A percentile compares a stretch with the other conserved stretches of the same genome.
Conservation (phyloP, 2,329 filamentous ascomycete species). For the Juglanconis juglandina region DNA sequence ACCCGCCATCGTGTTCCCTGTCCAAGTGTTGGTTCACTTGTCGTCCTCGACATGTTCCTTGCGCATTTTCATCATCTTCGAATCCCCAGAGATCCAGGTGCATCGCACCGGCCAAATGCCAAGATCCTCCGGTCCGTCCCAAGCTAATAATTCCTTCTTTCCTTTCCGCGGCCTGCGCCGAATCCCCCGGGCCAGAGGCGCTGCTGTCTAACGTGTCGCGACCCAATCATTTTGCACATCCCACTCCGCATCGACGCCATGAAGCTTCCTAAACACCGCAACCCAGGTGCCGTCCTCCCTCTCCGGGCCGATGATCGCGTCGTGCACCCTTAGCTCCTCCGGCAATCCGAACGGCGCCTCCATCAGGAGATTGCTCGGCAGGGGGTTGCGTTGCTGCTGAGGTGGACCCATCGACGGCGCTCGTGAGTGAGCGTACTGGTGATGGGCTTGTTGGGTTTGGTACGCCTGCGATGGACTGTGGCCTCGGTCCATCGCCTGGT, state of each 20-base stretch:
- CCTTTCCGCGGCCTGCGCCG: background rate
- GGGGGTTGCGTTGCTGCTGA: background rate
- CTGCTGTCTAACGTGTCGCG: background rate
- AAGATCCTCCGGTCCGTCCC: too few species aligned
- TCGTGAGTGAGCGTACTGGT: background rate
- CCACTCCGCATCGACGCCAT: slow-evolving; percentile 28
- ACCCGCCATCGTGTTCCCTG: too few species aligned
- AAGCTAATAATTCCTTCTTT: too few species aligned
- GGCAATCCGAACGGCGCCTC: slow-evolving; percentile 32
- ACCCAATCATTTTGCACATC: slow-evolving; percentile 28
- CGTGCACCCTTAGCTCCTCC: slow-evolving; percentile 29
- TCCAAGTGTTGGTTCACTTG: too few species aligned
- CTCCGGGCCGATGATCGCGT: slow-evolving; percentile 28
- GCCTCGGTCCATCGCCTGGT: background rate
- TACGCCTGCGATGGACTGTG: background rate
- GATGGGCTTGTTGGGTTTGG: background rate
- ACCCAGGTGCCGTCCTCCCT: slow-evolving; percentile 30
- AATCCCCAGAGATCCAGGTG: background rate
- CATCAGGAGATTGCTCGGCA: slow-evolving; percentile 16
- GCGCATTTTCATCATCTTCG: background rate
- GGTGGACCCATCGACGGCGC: background rate
- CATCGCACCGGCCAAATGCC: too few species aligned
- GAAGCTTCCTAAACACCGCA: slow-evolving; percentile 28
- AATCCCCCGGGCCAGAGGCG: background rate
- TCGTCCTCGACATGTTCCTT: too few species aligned